phyloP scores from a whole-genome alignment of 2,329 filamentous ascomycete species.

The Aspergillus sp. region DNA sequence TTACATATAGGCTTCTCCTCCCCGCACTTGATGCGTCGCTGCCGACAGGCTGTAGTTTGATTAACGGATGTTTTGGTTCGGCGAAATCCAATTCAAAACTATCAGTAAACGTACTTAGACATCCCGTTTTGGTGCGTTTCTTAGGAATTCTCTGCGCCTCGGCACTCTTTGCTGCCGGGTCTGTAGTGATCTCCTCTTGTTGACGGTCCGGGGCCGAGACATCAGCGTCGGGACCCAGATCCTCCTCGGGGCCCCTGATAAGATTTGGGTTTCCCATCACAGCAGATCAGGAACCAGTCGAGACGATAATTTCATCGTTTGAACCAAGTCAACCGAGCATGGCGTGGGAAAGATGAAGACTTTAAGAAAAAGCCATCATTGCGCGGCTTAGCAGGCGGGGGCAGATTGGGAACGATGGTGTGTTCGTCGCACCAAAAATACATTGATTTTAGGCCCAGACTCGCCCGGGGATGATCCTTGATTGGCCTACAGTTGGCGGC shows the following conservation, averaged over 20 bases:
- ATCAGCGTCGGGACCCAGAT: slow-evolving; percentile 6
- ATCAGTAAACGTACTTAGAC: slow-evolving; percentile 67
- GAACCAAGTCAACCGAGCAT: background rate
- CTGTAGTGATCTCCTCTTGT: background rate
- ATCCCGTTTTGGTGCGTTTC: slow-evolving; percentile 88
- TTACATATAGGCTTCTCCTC: slow-evolving; percentile 63
- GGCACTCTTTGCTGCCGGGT: slow-evolving; percentile 14
- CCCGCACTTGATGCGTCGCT: slow-evolving; percentile 94
- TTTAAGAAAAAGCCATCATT: background rate
- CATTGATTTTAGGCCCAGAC: background rate
- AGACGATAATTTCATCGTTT: background rate
- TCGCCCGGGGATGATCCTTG: background rate
- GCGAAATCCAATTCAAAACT: too few species aligned
- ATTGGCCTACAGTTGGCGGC: slow-evolving; percentile 3
- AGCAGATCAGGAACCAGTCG: slow-evolving; percentile 4
- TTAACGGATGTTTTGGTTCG: background rate
- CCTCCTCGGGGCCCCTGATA: slow-evolving; percentile 3
- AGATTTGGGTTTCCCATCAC: slow-evolving; percentile 15
- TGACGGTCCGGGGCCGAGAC: background rate
- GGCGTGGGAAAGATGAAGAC: background rate
- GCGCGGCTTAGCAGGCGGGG: background rate
- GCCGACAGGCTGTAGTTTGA: slow-evolving; percentile 71
- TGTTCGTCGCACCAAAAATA: background rate
- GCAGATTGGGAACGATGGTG: background rate
- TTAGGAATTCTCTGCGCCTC: slow-evolving; percentile 40